These are phyloP conservation scores for Plectranthus barbatus DNA, from an alignment of 257 asterid species.

Conservation along the genomic window DNA sequence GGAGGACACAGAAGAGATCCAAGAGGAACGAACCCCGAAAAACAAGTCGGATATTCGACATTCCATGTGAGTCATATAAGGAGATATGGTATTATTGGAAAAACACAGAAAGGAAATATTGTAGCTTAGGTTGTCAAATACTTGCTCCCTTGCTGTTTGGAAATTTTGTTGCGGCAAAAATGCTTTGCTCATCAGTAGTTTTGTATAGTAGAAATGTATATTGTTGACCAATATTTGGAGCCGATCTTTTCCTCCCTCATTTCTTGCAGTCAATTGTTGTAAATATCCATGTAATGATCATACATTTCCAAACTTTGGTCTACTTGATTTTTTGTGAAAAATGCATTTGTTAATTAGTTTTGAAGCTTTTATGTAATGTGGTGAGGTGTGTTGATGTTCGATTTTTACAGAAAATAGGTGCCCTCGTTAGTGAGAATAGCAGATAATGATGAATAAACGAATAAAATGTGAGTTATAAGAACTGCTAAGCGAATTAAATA, in stretches of 20 bases:
- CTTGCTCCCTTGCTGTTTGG: slow-evolving; percentile 2
- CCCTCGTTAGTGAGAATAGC: too few relatives aligned
- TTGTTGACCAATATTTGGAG: slow-evolving; percentile 14
- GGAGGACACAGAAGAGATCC: slow-evolving; percentile 82
- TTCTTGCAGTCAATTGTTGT: slow-evolving; percentile 7
- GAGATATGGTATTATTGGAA: too few relatives aligned
- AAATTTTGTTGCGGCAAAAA: slow-evolving; percentile 26
- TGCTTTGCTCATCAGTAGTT: slow-evolving; percentile 12
- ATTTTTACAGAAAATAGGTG: too few relatives aligned
- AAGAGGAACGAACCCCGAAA: slow-evolving; percentile 51
- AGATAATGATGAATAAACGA: too few relatives aligned
- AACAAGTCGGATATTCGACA: slow-evolving; percentile 61
- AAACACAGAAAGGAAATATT: too few relatives aligned
- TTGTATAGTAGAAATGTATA: slow-evolving; percentile 37
- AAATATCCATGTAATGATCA: slow-evolving; percentile 7
- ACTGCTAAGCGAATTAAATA: too few relatives aligned
- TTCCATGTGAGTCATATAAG: slow-evolving; percentile 45
- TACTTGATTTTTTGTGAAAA: background rate
- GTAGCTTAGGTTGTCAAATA: background rate
- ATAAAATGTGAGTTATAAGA: too few relatives aligned
- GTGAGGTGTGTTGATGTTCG: too few relatives aligned
- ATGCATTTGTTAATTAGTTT: background rate
- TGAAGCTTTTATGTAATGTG: too few relatives aligned
- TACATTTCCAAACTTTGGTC: background rate
- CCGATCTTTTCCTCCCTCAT: background rate